Conservation (phyloP, 78 protist species). For the Speleostelium caveatum region DNA sequence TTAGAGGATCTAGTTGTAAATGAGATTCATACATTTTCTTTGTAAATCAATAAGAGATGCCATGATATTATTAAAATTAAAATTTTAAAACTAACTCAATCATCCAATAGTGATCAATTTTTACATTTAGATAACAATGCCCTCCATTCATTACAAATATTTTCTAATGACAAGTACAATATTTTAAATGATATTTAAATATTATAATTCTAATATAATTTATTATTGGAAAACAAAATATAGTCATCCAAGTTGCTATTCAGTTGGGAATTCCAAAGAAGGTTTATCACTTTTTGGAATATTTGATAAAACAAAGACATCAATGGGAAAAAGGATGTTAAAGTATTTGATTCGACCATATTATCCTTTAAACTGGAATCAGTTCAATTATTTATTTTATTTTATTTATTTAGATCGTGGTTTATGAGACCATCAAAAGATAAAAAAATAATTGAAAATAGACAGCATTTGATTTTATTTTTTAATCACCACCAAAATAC, state of each 20-base stretch:
- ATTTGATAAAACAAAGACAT: slow-evolving; percentile 41
- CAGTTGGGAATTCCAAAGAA: slow-evolving; percentile 43
- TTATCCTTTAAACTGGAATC: background rate
- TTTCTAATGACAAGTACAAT: slow-evolving; percentile 3
- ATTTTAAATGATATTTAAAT: no score
- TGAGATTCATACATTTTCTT: slow-evolving; percentile 19
- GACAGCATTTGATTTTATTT: slow-evolving; percentile 13
- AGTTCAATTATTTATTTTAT: background rate
- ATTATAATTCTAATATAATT: no score
- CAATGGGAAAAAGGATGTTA: slow-evolving; percentile 49
- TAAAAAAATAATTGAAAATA: slow-evolving; percentile 27
- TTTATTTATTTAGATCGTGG: slow-evolving; percentile 29
- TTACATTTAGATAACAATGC: background rate
- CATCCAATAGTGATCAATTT: slow-evolving; percentile 11
- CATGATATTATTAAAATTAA: background rate
- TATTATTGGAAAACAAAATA: no score
- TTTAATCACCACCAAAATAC: background rate
- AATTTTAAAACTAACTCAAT: no score
- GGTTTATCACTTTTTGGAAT: slow-evolving; percentile 58
- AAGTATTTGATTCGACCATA: background rate
- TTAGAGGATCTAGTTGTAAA: slow-evolving; percentile 32
- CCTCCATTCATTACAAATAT: slow-evolving; percentile 5
- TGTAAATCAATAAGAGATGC: slow-evolving; percentile 5
- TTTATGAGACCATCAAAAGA: slow-evolving; percentile 72
- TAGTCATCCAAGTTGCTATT: slow-evolving; percentile 44